These are phyloP conservation scores for Botrytis fabae DNA, from an alignment of 2,329 filamentous ascomycete genomes.

Conservation along the genomic window DNA sequence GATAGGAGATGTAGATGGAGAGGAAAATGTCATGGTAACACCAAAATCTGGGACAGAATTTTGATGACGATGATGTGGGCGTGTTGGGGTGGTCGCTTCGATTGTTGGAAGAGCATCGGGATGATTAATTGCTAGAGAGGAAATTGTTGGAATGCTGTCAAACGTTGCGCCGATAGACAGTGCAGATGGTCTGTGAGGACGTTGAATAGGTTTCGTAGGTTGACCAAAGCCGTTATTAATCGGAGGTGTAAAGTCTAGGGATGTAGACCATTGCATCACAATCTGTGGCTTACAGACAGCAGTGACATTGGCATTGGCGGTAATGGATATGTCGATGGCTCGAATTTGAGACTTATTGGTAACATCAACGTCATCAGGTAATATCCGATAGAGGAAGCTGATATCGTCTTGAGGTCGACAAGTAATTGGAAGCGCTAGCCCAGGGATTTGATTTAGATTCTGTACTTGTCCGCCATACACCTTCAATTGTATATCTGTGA, in stretches of 20 bases:
- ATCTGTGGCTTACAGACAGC: conserved; percentile 61
- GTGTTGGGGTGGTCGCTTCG: conserved; percentile 48
- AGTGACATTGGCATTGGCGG: conserved; percentile 59
- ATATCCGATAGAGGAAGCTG: conserved; percentile 70
- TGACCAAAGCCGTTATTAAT: conserved; percentile 63
- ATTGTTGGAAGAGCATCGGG: conserved; percentile 62
- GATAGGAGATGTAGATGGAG: conserved; percentile 59
- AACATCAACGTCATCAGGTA: conserved; percentile 44
- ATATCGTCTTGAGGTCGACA: conserved; percentile 73
- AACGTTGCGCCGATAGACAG: conserved; percentile 60
- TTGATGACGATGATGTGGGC: conserved; percentile 41
- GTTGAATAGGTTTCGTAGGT: conserved; percentile 58
- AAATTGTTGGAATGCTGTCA: conserved; percentile 53
- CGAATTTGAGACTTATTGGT: conserved; percentile 50
- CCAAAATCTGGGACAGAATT: conserved; percentile 60
- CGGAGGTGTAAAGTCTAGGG: conserved; percentile 67
- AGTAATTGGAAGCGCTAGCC: conserved; percentile 55
- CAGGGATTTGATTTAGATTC: conserved; percentile 53
- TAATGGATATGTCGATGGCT: conserved; percentile 59
- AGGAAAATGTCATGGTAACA: conserved; percentile 73
- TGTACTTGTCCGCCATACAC: conserved; percentile 60
- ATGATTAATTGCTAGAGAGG: conserved; percentile 56
- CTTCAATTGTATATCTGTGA: conserved; percentile 59
- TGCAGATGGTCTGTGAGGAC: conserved; percentile 62
- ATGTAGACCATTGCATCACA: conserved; percentile 66